A percentile compares a stretch with the other conserved stretches of the same genome.
Evolutionary conservation across 495 filamentous ascomycete species (phyloP).

Genomic region (Hypoxylon perforatum): DNA sequence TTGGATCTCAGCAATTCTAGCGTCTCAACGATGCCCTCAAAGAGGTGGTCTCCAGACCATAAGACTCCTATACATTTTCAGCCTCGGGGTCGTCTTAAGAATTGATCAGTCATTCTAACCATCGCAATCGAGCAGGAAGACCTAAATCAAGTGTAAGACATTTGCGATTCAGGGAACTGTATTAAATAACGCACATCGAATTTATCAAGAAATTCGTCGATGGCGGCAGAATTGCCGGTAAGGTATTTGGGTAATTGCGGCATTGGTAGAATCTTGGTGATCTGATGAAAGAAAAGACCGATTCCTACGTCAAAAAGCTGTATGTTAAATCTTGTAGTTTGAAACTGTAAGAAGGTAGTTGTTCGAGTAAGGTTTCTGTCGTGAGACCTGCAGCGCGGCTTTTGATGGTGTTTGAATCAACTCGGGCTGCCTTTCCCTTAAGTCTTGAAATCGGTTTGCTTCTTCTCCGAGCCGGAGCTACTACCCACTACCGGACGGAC

Average conservation of each 20-base stretch:
- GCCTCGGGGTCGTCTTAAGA: not conserved
- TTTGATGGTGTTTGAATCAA: no score
- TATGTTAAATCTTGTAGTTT: not conserved
- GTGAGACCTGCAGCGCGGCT: no score
- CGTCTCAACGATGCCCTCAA: constrained; percentile 84
- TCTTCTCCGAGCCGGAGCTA: no score
- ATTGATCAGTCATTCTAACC: constrained; percentile 65
- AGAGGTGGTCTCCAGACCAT: constrained; percentile 93
- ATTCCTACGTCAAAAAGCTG: not conserved
- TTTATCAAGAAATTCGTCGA: constrained; percentile 83
- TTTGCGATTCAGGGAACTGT: not conserved
- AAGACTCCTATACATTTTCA: constrained; percentile 75
- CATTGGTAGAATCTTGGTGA: constrained; percentile 6
- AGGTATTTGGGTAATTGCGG: constrained; percentile 72
- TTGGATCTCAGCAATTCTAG: constrained; percentile 80
- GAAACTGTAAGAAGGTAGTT: no score
- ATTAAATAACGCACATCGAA: constrained; percentile 80
- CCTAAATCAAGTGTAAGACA: constrained; percentile 59
- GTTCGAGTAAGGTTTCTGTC: no score
- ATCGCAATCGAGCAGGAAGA: constrained; percentile 97
- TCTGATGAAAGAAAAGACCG: not conserved
- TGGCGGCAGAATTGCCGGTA: constrained; percentile 77
- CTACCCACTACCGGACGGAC: no score
- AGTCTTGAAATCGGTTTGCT: no score
- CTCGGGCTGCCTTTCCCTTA: no score